Evolutionary conservation across 768 basidiomycete genomes (phyloP), one percentile per base, ranked within the genome.

Genomic region (Xerocomellus dryophilus): DNA sequence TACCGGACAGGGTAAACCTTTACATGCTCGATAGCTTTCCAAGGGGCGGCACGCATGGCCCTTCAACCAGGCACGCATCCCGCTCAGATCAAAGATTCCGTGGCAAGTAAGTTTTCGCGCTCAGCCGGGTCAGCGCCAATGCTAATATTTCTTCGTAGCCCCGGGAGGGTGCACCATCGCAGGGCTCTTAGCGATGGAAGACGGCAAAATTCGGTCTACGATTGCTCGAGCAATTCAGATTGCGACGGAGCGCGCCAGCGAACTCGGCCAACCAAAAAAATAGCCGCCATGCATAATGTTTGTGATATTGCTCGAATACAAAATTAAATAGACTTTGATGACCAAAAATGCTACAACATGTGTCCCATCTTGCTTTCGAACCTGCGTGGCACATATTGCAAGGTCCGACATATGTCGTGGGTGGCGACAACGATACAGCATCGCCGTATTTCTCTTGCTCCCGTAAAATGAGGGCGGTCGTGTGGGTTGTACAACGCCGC

Each of bases 121-220:
- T 25, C 20, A 27, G 40, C 15, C 38, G 1, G 35, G 6, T 55
- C 34, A 47, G 12, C 12, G 40, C 3, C 39, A 2, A 3, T 9
- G 12, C 35, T 64, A 44, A 64, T 7, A 49, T 17, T 25, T n/a
- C 51, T 32, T 34, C 43, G 29, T 57, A 98, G 96, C 97, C 36
- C 97, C 97, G 0, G 97, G 96, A 51, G 97, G 97, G 43, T 97
- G 94, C 64, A 99, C 97, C 0, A 98, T 99, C 60, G 97, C 97
- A 3, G 97, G 97, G n/a, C 74, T 99, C 25, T 75, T 99, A 18
- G 87, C 92, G 0, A 79, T 99, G 68, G 97, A 99, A 71, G 97
- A 99, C 60, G 96, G 96, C 0, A 78, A 83, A 61, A 88, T 99
- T 15, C 81, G 97, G 20, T 94, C 92, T 0, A 98, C 95, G 0